Base-by-base conservation (phyloP, 1,284 basidiomycete genomes). In the Ceratobasidium sp. region DNA sequence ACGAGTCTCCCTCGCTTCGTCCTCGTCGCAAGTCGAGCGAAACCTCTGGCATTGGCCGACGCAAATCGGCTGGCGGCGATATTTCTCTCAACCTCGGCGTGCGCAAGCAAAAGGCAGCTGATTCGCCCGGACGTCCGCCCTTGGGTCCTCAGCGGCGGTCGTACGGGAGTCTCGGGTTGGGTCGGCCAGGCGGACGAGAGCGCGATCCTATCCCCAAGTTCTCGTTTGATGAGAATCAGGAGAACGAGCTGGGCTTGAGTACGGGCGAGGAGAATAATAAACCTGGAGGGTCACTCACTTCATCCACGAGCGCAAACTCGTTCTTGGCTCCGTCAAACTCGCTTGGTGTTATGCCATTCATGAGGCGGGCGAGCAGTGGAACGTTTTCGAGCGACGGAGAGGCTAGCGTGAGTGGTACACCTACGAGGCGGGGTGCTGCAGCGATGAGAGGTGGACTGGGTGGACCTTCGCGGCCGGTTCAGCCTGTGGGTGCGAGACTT, bases 311-410 rank as follows among this genome's bases (percentile, higher is more conserved):
- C 57, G 57, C 36, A 5, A 43, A 43, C 57, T 59, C 57, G 57
- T 59, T 59, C 21, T 36, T 59, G 34, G 57, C 8, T 59, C 23
- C 53, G 14, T 57, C 57, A n/a, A 59, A 30, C 12, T 59, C 57
- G 57, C 23, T 55, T 32, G 52, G 52, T 30, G 46, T 72, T 16
- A 21, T 73, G 60, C 89, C 88, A 87, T 78, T 92, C 34, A 86
- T 89, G 84, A 84, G 91, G 10, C 84, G 90, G 76, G 91, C 87
- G 72, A 92, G 90, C 76, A 92, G 90, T 76, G 90, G 91, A 28
- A 87, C 89, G 1, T 91, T 92, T 77, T 92, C 90, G 1, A 90
- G 89, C 34, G 83, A 82, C 23, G 82, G 82, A 43, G 89, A 88
- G 45, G 80, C 72, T 21, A 77, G 74, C 48, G 64, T 83, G 50